Base-by-base conservation (phyloP, 768 basidiomycete genomes). In the Lyophyllum atratum region DNA sequence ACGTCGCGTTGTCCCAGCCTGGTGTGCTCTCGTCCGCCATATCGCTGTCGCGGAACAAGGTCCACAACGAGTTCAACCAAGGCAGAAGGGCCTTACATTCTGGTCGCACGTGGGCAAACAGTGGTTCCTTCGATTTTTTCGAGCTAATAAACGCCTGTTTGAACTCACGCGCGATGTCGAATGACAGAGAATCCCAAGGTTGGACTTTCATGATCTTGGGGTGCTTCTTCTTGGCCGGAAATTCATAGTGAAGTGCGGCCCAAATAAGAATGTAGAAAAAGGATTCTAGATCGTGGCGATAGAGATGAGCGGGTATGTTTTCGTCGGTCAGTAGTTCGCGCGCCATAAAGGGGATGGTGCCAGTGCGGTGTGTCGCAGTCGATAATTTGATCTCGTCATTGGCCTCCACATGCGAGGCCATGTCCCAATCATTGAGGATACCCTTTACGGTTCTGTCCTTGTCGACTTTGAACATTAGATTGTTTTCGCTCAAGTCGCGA, bases 331-430 rank as follows among this genome's bases (percentile, higher is more conserved):
- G 60, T 8, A 70, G 64, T 21, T 69, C 72, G 9, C 57, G 15
- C 2, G 70, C 68, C 66, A 70, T 67, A 66, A 71, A 74, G 1
- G 70, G 66, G 15, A 60, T 29, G 0, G 71, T 71, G 17, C 70
- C 72, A 0, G 64, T 71, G 21, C 64, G 62, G 33, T 63, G 53
- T 1, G 42, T 28, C 19, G 58, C 46, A 9, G 46, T 46, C 1
- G 52, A 51, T 10, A 33, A 29, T n/a, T 19, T 11, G 17, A 50
- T 31, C 5, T 51, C 26, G 17, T 54, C 44, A 22, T 49, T 54
- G n/a, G 40, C 28, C 31, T 56, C 21, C n/a, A 64, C 46, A 12
- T 47, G 25, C 5, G 49, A 49, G 1, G 69, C 58, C 54, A 65
- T 63, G 49, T 72, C 70, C 61, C 65, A 70, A 52, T 72, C 72